phyloP scores from a whole-genome alignment of 352 stramenopile genomes.

The Phytophthora ramorum region DNA sequence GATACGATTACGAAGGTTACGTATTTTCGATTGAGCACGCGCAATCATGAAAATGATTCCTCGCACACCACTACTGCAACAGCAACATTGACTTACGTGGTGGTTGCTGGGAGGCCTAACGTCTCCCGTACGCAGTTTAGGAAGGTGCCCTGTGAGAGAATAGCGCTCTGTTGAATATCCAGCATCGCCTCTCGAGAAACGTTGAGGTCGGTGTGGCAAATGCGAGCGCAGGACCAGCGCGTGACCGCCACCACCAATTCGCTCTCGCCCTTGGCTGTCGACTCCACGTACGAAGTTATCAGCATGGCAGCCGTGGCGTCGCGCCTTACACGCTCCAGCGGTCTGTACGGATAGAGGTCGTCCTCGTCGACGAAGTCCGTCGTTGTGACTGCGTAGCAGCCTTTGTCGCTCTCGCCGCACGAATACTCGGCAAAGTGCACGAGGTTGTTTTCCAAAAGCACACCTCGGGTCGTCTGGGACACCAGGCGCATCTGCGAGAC shows the following conservation, averaged over 20 bases:
- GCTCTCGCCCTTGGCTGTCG: not conserved
- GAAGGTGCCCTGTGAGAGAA: slow-evolving; percentile 29
- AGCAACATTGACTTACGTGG: slow-evolving; percentile 5
- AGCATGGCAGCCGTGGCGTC: slow-evolving; percentile 43
- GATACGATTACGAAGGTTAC: not conserved
- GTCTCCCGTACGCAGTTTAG: slow-evolving; percentile 37
- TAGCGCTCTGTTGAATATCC: slow-evolving; percentile 27
- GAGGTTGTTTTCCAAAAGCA: slow-evolving; percentile 43
- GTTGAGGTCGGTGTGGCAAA: slow-evolving; percentile 33
- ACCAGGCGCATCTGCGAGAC: slow-evolving; percentile 56
- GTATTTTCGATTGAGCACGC: not conserved
- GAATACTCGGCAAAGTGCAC: slow-evolving; percentile 42
- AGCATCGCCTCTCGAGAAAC: slow-evolving; percentile 21
- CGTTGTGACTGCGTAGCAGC: slow-evolving; percentile 39
- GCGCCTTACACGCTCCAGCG: slow-evolving; percentile 43
- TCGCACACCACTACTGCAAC: slow-evolving; percentile 1
- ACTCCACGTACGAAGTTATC: slow-evolving; percentile 30
- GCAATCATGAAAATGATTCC: slow-evolving; percentile 9
- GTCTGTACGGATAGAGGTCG: slow-evolving; percentile 53
- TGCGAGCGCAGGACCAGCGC: slow-evolving; percentile 33
- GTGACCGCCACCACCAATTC: slow-evolving; percentile 34
- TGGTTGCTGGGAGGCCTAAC: slow-evolving; percentile 21
- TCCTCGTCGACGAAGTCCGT: slow-evolving; percentile 57
- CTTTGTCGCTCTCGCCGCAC: slow-evolving; percentile 13
- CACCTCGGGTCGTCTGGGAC: slow-evolving; percentile 34